Conservation (phyloP, 73 alveolate genomes). For the Tetrahymena elliotti region DNA sequence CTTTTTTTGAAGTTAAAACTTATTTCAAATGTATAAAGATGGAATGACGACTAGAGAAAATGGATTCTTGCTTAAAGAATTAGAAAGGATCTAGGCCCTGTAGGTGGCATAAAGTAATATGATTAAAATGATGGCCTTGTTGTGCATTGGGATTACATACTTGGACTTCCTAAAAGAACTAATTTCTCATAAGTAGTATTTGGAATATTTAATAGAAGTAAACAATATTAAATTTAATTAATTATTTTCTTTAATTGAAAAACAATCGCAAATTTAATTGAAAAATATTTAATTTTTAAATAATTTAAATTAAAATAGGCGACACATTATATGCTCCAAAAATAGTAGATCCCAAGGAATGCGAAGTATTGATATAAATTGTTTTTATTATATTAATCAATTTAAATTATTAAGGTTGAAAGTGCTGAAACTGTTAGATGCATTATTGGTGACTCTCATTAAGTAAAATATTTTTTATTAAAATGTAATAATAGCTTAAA, state of each 20-base stretch:
- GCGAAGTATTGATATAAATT: not conserved
- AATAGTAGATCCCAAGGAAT: conserved; percentile 26
- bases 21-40: not conserved
- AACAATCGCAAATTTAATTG: too few species aligned
- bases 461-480: not conserved
- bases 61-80: conserved; percentile 31
- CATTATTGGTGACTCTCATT: conserved; percentile 22
- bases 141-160: conserved; percentile 36
- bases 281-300: too few species aligned
- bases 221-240: not conserved
- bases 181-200: conserved; percentile 18
- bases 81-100: conserved; percentile 31
- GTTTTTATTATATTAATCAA: not conserved
- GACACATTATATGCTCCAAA: conserved; percentile 15
- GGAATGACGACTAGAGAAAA: conserved; percentile 38
- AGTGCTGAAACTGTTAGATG: conserved; percentile 14
- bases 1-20: not conserved
- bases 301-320: not conserved
- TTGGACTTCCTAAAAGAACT: conserved; percentile 38
- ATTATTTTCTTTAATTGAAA: too few species aligned
- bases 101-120: conserved; percentile 5
- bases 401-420: not conserved
- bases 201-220: conserved; percentile 27
- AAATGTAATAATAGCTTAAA: not conserved
- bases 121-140: conserved; percentile 39